Conservation (phyloP, 306 rosid genomes). For the Sophora flavescens region DNA sequence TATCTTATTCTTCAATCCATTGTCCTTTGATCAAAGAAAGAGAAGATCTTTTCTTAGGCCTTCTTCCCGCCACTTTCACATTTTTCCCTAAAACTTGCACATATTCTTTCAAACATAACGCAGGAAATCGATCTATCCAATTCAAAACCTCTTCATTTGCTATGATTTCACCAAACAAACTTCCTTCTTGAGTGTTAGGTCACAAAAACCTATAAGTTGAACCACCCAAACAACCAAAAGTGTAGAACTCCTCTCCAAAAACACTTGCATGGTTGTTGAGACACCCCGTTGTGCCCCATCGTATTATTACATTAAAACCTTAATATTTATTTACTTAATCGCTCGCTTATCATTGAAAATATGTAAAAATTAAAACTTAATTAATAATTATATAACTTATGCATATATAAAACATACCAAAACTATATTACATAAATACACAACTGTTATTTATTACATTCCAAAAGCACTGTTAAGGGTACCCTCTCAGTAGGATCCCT, state of each 20-base stretch:
- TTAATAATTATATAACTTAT: too few species aligned
- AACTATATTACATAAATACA: too few species aligned
- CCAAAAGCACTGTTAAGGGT: too few species aligned
- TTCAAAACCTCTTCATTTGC: slow-evolving; percentile 46
- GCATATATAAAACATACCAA: too few species aligned
- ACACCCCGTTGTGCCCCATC: too few species aligned
- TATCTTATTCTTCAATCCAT: slow-evolving; percentile 83
- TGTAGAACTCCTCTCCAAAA: slow-evolving; percentile 19
- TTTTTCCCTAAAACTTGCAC: slow-evolving; percentile 11
- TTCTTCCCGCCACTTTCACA: slow-evolving; percentile 42
- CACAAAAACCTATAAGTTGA: slow-evolving; percentile 35
- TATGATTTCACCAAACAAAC: slow-evolving; percentile 32
- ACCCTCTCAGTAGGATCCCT: too few species aligned
- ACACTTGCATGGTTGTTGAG: background rate
- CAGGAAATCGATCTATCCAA: slow-evolving; percentile 41
- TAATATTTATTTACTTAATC: too few species aligned
- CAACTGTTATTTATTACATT: too few species aligned
- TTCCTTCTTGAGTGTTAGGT: slow-evolving; percentile 27
- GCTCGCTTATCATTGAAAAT: too few species aligned
- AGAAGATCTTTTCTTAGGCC: slow-evolving; percentile 45
- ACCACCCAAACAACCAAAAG: slow-evolving; percentile 24
- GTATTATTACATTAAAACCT: too few species aligned
- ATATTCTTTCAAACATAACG: slow-evolving; percentile 37
- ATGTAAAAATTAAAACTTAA: too few species aligned
- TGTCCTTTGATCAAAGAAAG: slow-evolving; percentile 68